Evolutionary conservation across 257 asterid species (phyloP).

Genomic region (Nicotiana tabacum): DNA sequence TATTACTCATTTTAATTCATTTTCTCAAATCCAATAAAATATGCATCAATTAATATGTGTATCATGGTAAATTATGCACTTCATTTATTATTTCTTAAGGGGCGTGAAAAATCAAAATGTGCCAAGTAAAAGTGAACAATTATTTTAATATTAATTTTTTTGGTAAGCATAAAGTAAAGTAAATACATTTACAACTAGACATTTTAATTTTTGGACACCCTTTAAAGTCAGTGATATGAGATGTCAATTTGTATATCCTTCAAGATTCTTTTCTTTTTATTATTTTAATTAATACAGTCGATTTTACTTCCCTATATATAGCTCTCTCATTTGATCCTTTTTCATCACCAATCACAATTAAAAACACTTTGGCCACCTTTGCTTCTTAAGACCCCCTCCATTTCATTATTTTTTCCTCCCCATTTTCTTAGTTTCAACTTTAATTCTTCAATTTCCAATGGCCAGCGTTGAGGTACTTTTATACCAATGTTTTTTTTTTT

Average conservation of each 20-base stretch:
- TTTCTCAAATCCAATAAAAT: too few relatives aligned
- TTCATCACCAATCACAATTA: conserved; percentile 12
- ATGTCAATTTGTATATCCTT: conserved; percentile 14
- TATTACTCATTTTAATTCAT: too few relatives aligned
- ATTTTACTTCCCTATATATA: conserved; percentile 9
- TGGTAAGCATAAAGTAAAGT: not conserved
- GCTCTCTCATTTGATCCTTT: conserved; percentile 11
- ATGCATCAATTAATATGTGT: too few relatives aligned
- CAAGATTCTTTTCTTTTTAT: not conserved
- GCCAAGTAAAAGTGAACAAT: not conserved
- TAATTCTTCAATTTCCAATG: conserved; percentile 2
- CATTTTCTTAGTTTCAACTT: not conserved
- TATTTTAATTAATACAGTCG: conserved; percentile 2
- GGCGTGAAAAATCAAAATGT: too few relatives aligned
- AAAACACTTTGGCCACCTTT: not conserved
- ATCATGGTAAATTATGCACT: too few relatives aligned
- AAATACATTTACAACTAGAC: conserved; percentile 11
- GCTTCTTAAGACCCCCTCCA: not conserved
- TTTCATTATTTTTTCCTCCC: conserved; percentile 7
- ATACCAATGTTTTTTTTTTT: not conserved
- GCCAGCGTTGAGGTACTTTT: conserved; percentile 17
- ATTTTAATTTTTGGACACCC: not conserved
- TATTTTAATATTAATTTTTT: not conserved
- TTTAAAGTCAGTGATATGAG: conserved; percentile 7
- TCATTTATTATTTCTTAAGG: too few relatives aligned